Percentiles rank a stretch among this genome's conserved stretches.
phyloP scores from a whole-genome alignment of 345 rosid species.

The Combretum micranthum region DNA sequence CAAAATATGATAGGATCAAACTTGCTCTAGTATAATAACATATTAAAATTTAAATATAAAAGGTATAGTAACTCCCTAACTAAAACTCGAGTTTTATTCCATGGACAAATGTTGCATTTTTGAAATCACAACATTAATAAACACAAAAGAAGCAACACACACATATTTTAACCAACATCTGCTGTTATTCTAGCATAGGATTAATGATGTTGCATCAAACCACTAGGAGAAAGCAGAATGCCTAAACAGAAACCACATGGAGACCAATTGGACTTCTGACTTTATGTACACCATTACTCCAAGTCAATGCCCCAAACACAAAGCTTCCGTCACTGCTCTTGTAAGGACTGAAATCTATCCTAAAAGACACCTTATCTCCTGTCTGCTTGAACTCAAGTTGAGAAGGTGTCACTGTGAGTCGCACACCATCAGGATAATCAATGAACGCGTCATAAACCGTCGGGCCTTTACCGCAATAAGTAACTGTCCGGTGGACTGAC shows the following conservation, averaged over 20 bases:
- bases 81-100: too few relatives aligned
- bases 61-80: too few relatives aligned
- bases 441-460: conserved; percentile 20
- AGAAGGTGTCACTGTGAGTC: conserved; percentile 31
- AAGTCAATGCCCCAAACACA: conserved; percentile 40
- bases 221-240: neutral
- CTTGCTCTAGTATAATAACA: too few relatives aligned
- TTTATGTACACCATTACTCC: conserved; percentile 31
- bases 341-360: conserved; percentile 30
- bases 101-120: too few relatives aligned
- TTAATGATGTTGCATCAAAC: too few relatives aligned
- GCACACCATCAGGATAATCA: conserved; percentile 28
- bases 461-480: conserved; percentile 33
- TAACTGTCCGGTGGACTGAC: conserved; percentile 29
- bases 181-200: too few relatives aligned
- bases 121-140: too few relatives aligned
- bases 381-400: conserved; percentile 25
- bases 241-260: conserved; percentile 26
- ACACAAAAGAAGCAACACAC: too few relatives aligned
- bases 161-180: too few relatives aligned
- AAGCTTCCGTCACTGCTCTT: conserved; percentile 28
- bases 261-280: conserved; percentile 40
- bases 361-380: conserved; percentile 30
- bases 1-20: too few relatives aligned
- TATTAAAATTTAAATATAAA: too few relatives aligned